Conservation (phyloP, 768 basidiomycete species). For the Exsudoporus frostii region DNA sequence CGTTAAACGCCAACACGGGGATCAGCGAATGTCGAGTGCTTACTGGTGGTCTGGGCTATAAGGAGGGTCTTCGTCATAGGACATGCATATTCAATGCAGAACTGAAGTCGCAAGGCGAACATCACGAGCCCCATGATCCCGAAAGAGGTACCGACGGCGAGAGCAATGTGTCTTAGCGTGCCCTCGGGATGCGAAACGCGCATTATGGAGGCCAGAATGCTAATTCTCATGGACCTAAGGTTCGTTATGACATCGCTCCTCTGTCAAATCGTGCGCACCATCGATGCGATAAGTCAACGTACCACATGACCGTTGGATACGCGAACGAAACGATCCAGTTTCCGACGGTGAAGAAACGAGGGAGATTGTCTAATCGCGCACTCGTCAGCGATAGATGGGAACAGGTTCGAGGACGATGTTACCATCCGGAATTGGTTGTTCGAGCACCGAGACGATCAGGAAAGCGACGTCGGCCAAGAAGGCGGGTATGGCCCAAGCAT, state of each 20-base stretch:
- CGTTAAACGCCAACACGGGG: neutral
- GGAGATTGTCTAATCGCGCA: neutral
- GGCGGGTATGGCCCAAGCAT: slow-evolving; percentile 19
- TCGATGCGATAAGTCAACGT: neutral
- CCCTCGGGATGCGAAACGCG: slow-evolving; percentile 20
- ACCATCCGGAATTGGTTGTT: slow-evolving; percentile 9
- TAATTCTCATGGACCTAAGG: slow-evolving; percentile 24
- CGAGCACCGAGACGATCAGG: slow-evolving; percentile 3
- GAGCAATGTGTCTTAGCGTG: neutral
- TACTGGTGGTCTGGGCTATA: slow-evolving; percentile 20
- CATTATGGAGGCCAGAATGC: slow-evolving; percentile 22
- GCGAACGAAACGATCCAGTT: slow-evolving; percentile 17
- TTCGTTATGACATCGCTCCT: neutral
- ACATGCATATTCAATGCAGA: slow-evolving; percentile 10
- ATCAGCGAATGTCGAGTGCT: neutral
- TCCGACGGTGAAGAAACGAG: slow-evolving; percentile 6
- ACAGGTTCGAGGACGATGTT: neutral
- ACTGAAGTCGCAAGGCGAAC: slow-evolving; percentile 6
- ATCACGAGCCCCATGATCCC: slow-evolving; percentile 8
- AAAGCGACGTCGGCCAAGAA: slow-evolving; percentile 11
- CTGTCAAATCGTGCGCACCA: neutral
- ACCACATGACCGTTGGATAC: slow-evolving; percentile 19
- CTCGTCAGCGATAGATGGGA: neutral
- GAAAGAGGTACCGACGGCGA: slow-evolving; percentile 15
- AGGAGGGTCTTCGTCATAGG: slow-evolving; percentile 1